phyloP scores from a whole-genome alignment of 306 rosid species.

The Acacia melanoxylon region DNA sequence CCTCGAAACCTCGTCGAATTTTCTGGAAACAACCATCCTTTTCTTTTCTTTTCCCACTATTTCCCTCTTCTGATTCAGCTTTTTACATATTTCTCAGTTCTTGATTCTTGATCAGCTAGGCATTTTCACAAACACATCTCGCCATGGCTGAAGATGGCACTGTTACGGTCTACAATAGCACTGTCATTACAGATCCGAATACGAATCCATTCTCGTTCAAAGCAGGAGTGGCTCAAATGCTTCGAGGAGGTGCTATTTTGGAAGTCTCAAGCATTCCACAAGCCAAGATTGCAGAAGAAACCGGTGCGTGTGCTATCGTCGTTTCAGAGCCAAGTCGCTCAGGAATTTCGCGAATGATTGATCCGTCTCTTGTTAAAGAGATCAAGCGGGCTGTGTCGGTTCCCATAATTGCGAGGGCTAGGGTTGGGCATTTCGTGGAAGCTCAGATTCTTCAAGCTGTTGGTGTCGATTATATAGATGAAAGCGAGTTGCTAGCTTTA shows the following conservation, averaged over 20 bases:
- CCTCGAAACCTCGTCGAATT: background rate
- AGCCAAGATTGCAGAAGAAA: slow-evolving; percentile 75
- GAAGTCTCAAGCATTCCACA: slow-evolving; percentile 50
- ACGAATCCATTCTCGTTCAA: slow-evolving; percentile 38
- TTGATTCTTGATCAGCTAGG: background rate
- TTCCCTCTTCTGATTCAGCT: background rate
- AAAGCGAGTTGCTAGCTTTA: slow-evolving; percentile 52
- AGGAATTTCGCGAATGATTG: slow-evolving; percentile 59
- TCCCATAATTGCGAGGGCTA: slow-evolving; percentile 60
- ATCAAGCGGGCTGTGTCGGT: slow-evolving; percentile 57
- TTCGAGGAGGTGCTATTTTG: slow-evolving; percentile 62
- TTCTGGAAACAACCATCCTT: slow-evolving; percentile 1
- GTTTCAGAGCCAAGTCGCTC: slow-evolving; percentile 39
- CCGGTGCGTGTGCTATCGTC: slow-evolving; percentile 63
- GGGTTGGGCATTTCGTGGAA: slow-evolving; percentile 82
- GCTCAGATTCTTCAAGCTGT: slow-evolving; percentile 75
- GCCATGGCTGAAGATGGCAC: slow-evolving; percentile 59
- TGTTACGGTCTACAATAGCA: slow-evolving; percentile 51
- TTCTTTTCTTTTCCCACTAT: background rate
- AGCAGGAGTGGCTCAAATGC: slow-evolving; percentile 53
- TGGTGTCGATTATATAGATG: slow-evolving; percentile 73
- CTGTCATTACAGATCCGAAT: slow-evolving; percentile 51
- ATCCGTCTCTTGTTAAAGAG: slow-evolving; percentile 55
- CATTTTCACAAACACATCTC: slow-evolving; percentile 38
- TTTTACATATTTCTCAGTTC: background rate